A percentile compares a stretch with the other conserved stretches of the same genome.
phyloP scores from a whole-genome alignment of 805 yeast genomes.

The Metschnikowia vanudenii region DNA sequence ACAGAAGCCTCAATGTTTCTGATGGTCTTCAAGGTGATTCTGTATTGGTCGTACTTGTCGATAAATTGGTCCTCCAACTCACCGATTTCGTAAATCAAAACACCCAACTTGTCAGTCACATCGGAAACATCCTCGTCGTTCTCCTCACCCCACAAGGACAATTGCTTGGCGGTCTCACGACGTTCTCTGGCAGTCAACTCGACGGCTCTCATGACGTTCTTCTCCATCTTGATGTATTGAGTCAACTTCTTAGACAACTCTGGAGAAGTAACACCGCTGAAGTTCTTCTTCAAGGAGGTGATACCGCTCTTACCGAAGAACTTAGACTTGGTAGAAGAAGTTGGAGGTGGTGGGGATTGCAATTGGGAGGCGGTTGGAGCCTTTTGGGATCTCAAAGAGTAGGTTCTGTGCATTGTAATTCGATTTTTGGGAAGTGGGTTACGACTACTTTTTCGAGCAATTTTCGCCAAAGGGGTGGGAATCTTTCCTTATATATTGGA shows the following conservation, averaged over 20 bases:
- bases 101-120: slow-evolving; percentile 96
- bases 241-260: slow-evolving; percentile 91
- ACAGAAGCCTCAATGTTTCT: slow-evolving; percentile 97
- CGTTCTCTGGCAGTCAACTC: slow-evolving; percentile 93
- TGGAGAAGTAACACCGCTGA: slow-evolving; percentile 93
- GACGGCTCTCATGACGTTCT: slow-evolving; percentile 89
- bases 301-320: slow-evolving; percentile 76
- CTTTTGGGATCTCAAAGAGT: slow-evolving; percentile 72
- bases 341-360: slow-evolving; percentile 79
- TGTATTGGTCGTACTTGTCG: slow-evolving; percentile 97
- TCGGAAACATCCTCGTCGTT: slow-evolving; percentile 97
- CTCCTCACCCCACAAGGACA: slow-evolving; percentile 96
- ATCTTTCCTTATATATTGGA: slow-evolving; percentile 8
- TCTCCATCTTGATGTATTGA: slow-evolving; percentile 92
- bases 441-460: not conserved
- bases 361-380: slow-evolving; percentile 83
- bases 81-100: slow-evolving; percentile 90
- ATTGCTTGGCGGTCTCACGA: slow-evolving; percentile 94
- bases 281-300: slow-evolving; percentile 70
- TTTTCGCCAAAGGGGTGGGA: slow-evolving; percentile 1
- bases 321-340: slow-evolving; percentile 67
- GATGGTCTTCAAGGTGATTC: slow-evolving; percentile 89
- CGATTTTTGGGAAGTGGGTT: not conserved
- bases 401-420: slow-evolving; percentile 74
- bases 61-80: slow-evolving; percentile 98